Evolutionary conservation across 2,329 filamentous ascomycete genomes (phyloP), one percentile per base, ranked within the genome.

Genomic region (Beauveria rudraprayagi): DNA sequence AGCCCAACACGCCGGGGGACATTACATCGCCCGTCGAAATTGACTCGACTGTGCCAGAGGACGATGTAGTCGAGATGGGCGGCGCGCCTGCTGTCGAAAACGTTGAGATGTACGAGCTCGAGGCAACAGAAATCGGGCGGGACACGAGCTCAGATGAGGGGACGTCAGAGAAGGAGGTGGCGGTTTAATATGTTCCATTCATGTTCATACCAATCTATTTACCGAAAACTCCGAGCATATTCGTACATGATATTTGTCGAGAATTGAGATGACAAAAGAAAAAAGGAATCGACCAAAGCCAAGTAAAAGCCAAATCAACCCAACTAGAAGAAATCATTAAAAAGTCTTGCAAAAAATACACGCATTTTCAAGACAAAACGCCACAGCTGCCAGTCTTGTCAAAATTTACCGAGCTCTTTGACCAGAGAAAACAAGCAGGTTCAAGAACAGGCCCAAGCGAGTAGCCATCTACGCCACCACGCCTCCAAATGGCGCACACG

Each of bases 401-500:
- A 3, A 47, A 17, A n/a, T 8, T 24, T 5, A 5, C 17, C 2
- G 24, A 22, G 16, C 53, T 6, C n/a, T 19, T 6, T 16, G 41
- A 17, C 24, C 11, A 28, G 6, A 34, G 28, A 28, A 24, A 9
- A 2, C 41, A 11, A 37, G 41, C 17, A 43, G 3, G 1, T 17
- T 19, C 22, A 7, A 48, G 46, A 48, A 9, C 7, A 19, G 17
- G 34, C 34, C 34, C 0, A 1, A 37, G 34, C 11, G 11, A 16
- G 34, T 8, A 34, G 14, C 11, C 55, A 46, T 14, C 67, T 63
- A 83, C 64, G 76, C 79, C 61, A 84, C 73, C 6, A 80, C 82
- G 6, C 86, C 81, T 6, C 85, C 87, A 76, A 91, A 91, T 0
- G 91, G 88, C 52, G 88, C 87, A 66, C 85, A 89, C 71, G 90